Percentiles rank a stretch among this genome's conserved stretches.
phyloP scores from a whole-genome alignment of 2,329 filamentous ascomycete genomes.

The Calonectria hongkongensis region DNA sequence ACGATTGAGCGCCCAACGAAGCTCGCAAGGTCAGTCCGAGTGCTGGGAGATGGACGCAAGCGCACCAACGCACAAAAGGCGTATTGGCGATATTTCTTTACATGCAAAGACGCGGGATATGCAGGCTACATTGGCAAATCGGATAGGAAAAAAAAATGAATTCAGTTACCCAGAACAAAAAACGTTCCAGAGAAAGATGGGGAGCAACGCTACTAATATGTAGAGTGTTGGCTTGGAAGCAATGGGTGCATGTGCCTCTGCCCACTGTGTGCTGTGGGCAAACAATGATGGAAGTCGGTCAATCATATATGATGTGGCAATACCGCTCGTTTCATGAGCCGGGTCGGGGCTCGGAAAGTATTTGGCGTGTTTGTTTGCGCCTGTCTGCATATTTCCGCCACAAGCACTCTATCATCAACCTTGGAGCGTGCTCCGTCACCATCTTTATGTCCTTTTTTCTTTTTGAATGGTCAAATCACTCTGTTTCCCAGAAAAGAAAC shows the following conservation, averaged over 20 bases:
- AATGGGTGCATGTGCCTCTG: not conserved
- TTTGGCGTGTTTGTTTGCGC: not conserved
- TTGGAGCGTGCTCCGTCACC: not conserved
- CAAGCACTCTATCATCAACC: not conserved
- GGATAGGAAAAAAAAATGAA: constrained; percentile 36
- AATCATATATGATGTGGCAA: not conserved
- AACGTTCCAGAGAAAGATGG: too few species aligned
- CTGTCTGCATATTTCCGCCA: not conserved
- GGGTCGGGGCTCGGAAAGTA: not conserved
- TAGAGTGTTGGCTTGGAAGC: too few species aligned
- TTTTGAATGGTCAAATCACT: not conserved
- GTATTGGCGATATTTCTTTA: constrained; percentile 33
- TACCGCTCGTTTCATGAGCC: not conserved
- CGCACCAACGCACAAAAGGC: not conserved
- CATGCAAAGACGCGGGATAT: constrained; percentile 30
- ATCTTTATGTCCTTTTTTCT: not conserved
- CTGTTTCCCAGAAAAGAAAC: not conserved
- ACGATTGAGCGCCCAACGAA: constrained; percentile 18
- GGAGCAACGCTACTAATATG: too few species aligned
- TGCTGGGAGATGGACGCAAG: not conserved
- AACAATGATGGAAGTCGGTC: not conserved
- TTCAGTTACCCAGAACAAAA: not conserved
- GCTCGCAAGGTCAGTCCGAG: not conserved
- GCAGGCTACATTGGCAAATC: constrained; percentile 26
- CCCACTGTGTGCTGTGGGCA: not conserved